A percentile compares a stretch with the other conserved stretches of the same genome.
Evolutionary conservation across 805 yeast species (phyloP).

Genomic region (Candida koratica): DNA sequence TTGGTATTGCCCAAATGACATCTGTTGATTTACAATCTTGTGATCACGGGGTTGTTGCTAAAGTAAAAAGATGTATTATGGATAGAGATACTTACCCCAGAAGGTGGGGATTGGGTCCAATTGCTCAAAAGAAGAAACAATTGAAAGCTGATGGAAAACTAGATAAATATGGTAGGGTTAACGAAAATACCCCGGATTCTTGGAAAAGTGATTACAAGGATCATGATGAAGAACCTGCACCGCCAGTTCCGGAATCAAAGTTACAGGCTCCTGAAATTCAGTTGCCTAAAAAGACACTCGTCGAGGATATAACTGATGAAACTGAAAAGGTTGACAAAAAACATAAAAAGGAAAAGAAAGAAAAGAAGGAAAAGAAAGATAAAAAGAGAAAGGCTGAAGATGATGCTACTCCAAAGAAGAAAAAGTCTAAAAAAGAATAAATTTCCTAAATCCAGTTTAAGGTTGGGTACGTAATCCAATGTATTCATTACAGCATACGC

Average conservation of each 20-base stretch:
- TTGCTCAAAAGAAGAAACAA: conserved; percentile 98
- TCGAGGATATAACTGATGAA: conserved; percentile 35
- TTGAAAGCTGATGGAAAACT: conserved; percentile 95
- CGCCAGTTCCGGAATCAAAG: conserved; percentile 54
- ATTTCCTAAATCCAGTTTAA: too few species aligned
- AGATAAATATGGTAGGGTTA: conserved; percentile 90
- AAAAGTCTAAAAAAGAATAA: conserved; percentile 42
- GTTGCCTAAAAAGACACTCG: conserved; percentile 49
- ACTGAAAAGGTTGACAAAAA: conserved; percentile 19
- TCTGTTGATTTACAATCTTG: conserved; percentile 94
- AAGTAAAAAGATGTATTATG: conserved; percentile 98
- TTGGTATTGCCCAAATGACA: conserved; percentile 98
- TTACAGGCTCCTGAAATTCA: conserved; percentile 44
- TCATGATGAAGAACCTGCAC: conserved; percentile 57
- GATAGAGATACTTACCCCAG: conserved; percentile 99
- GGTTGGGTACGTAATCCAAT: conserved; percentile 1
- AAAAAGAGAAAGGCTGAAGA: conserved; percentile 41
- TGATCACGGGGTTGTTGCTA: conserved; percentile 98
- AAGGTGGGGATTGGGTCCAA: conserved; percentile 99
- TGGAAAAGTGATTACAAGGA: conserved; percentile 87
- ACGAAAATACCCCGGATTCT: conserved; percentile 87
- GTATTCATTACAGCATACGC: conserved; percentile 6
- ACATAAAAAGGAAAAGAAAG: conserved; percentile 41
- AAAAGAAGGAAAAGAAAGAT: conserved; percentile 49
- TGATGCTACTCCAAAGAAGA: conserved; percentile 45